These are phyloP conservation scores for Aspergillus sp. DNA, from an alignment of 2,329 filamentous ascomycete genomes.

Conservation along the genomic window DNA sequence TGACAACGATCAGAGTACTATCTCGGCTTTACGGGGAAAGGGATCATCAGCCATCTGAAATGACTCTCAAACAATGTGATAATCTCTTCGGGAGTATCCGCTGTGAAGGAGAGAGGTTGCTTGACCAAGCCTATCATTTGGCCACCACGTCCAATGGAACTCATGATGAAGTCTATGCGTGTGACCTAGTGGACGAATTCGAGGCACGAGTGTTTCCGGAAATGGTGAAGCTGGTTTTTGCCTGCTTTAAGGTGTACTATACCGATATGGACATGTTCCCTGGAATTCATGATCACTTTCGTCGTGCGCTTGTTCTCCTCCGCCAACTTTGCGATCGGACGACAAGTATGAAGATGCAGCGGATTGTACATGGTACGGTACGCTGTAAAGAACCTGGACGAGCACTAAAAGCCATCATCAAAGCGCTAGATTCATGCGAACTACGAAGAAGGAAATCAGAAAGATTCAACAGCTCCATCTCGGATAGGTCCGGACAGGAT, in stretches of 20 bases:
- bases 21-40: not conserved
- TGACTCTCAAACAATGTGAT: conserved; percentile 2
- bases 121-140: conserved; percentile 9
- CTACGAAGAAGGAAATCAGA: not conserved
- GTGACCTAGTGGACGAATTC: conserved; percentile 13
- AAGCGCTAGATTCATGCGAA: conserved; percentile 3
- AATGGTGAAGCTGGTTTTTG: conserved; percentile 11
- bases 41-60: not conserved
- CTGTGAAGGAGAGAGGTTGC: conserved; percentile 5
- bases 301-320: conserved; percentile 11
- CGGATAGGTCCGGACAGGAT: not conserved
- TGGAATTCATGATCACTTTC: conserved; percentile 12
- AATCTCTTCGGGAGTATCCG: conserved; percentile 8
- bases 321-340: conserved; percentile 11
- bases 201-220: conserved; percentile 12
- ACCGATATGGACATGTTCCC: conserved; percentile 6
- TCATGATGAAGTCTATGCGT: not conserved
- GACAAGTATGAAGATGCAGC: conserved; percentile 3
- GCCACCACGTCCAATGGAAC: not conserved
- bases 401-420: conserved; percentile 8
- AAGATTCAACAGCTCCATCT: too few species aligned
- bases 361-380: conserved; percentile 3
- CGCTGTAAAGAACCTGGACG: conserved; percentile 4
- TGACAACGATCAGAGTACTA: not conserved
- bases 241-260: conserved; percentile 16